Evolutionary conservation across 257 asterid species (phyloP).

Genomic region (Przewalskia tangutica): DNA sequence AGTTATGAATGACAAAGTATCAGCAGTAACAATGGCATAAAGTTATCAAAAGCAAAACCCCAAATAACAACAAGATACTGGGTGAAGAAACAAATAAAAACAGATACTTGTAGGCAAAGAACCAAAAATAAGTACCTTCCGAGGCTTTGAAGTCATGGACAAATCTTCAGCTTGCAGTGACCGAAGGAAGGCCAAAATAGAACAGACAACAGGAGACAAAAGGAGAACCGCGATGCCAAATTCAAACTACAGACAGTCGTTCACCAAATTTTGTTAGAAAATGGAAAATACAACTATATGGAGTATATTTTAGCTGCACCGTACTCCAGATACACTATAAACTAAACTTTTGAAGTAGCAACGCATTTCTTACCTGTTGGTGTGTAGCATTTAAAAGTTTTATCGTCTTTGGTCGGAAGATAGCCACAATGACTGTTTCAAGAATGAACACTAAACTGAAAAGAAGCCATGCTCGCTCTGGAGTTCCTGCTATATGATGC

Average conservation of each 20-base stretch:
- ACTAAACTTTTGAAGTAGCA: constrained; percentile 1
- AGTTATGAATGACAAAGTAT: background rate
- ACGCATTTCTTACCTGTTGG: constrained; percentile 60
- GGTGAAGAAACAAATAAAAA: constrained; percentile 5
- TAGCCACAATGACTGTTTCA: constrained; percentile 78
- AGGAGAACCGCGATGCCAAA: constrained; percentile 90
- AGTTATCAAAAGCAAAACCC: background rate
- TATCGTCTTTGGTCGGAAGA: constrained; percentile 70
- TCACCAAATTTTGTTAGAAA: constrained; percentile 1
- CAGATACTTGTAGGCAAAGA: background rate
- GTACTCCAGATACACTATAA: background rate
- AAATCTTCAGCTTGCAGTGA: constrained; percentile 94
- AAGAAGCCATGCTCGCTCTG: constrained; percentile 96
- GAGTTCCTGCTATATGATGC: constrained; percentile 87
- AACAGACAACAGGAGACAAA: constrained; percentile 93
- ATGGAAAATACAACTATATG: background rate
- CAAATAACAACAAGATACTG: background rate
- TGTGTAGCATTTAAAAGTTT: constrained; percentile 62
- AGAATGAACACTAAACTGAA: constrained; percentile 81
- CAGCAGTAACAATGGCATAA: background rate
- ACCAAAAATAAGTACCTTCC: constrained; percentile 53
- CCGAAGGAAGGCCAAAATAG: constrained; percentile 96
- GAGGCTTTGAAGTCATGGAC: constrained; percentile 89
- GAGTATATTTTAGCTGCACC: background rate
- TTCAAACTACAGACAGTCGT: constrained; percentile 62